Evolutionary conservation across 2,329 filamentous ascomycete species (phyloP), one percentile per base, ranked within the genome.

Genomic region (Fusarium nodosum): DNA sequence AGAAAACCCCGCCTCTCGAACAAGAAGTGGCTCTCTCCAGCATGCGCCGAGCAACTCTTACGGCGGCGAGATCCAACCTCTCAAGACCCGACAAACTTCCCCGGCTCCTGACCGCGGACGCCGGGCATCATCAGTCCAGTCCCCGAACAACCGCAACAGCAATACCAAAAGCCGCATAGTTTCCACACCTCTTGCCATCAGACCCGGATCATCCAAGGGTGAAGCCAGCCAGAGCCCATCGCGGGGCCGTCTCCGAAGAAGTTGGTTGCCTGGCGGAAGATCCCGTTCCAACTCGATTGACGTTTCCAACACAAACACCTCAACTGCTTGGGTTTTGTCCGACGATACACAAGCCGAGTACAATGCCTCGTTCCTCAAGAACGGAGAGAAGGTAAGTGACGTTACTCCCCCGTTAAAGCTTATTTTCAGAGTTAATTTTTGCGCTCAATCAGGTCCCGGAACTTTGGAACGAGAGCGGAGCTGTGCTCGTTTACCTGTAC

Each of bases 391-490:
- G 80, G 86, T 88, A 74, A 68, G 73, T 64, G 71, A 34, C 33
- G 73, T 61, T 73, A 22, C 47, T 65, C 31, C 31, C 31, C 46
- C 45, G 54, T 60, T 42, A 20, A 56, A 57, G 42, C 45, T 41
- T 41, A 13, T 28, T 66, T 65, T 34, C 33, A 64, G 54, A 57
- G 53, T 69, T 67, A 68, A 73, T 60, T 5, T 44, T 61, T 45
- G 41, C 52, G 41, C 15, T 60, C 50, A 28, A 48, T 53, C 56
- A 89, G 87, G 86, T 91, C 6, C 87, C 88, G 3, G 89, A 91
- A 75, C 77, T 91, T 22, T 91, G 89, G 89, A 87, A 88, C 68
- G 87, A 90, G 56, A 79, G 77, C 53, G 88, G 86, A 39, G 84
- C 84, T 64, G 83, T 90, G 26, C 80, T 83, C 52, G 83, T 91